These are phyloP conservation scores for Psilocybe cubensis DNA, from an alignment of 768 basidiomycete genomes.

Conservation along the genomic window DNA sequence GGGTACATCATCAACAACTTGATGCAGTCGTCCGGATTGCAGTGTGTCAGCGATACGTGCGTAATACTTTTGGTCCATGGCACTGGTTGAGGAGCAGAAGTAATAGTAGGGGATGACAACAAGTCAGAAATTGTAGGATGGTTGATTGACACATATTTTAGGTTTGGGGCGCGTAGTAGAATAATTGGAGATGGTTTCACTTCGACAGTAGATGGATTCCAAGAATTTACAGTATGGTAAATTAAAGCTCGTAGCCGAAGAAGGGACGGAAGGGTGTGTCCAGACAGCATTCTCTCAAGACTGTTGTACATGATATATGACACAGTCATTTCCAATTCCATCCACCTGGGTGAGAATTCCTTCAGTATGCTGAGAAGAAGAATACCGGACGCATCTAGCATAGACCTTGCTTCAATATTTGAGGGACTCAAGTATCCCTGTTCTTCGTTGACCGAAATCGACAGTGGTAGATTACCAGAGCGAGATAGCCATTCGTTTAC, in stretches of 20 bases:
- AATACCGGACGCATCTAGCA: not conserved
- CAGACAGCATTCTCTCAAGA: not conserved
- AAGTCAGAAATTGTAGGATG: not conserved
- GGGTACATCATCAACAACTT: not conserved
- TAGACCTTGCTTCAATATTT: not conserved
- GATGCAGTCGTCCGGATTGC: not conserved
- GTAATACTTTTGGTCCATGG: not conserved
- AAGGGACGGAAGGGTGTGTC: not conserved
- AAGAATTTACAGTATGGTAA: not conserved
- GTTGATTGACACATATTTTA: not conserved
- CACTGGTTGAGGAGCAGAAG: no score
- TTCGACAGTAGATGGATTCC: no score
- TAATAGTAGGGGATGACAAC: not conserved
- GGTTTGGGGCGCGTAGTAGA: not conserved
- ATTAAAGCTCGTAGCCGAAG: not conserved
- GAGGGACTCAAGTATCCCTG: not conserved
- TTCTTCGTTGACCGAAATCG: not conserved
- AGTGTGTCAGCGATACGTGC: not conserved
- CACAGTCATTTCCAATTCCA: not conserved
- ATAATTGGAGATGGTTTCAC: not conserved
- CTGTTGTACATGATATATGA: not conserved
- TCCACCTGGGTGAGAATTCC: not conserved
- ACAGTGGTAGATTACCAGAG: not conserved
- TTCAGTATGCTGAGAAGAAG: not conserved
- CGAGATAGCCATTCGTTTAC: slow-evolving; percentile 3